Conservation (phyloP, 2,329 filamentous ascomycete species). For the Trichocomaceae sp. region DNA sequence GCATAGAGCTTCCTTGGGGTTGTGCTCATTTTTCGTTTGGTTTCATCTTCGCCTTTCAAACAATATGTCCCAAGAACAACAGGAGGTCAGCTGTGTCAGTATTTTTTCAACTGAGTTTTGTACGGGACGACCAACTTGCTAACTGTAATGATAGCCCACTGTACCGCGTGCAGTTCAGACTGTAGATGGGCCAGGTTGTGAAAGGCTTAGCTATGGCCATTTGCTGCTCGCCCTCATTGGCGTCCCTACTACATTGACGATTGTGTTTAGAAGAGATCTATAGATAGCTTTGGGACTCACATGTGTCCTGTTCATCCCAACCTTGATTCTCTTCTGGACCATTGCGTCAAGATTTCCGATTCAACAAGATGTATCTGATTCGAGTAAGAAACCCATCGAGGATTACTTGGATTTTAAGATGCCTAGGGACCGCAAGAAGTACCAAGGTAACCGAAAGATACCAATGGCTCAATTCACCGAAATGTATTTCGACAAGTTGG, state of each 20-base stretch:
- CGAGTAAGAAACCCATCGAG: neutral
- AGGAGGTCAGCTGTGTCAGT: too few species aligned
- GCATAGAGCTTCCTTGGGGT: too few species aligned
- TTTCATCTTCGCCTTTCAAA: too few species aligned
- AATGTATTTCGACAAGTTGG: constrained; percentile 92
- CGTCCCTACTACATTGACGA: neutral
- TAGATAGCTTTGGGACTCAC: neutral
- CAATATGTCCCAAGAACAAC: too few species aligned
- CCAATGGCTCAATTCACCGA: constrained; percentile 79
- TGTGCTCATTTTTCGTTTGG: too few species aligned
- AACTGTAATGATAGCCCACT: too few species aligned
- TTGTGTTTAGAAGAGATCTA: neutral
- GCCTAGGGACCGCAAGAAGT: constrained; percentile 39
- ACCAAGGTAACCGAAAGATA: constrained; percentile 44
- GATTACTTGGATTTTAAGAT: constrained; percentile 54
- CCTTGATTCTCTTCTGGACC: neutral
- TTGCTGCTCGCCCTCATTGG: neutral
- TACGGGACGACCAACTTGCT: too few species aligned
- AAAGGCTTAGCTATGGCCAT: neutral
- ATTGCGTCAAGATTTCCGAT: neutral
- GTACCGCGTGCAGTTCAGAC: neutral
- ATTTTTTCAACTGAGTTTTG: too few species aligned
- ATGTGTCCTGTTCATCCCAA: neutral
- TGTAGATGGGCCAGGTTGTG: neutral
- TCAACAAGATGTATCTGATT: neutral